Conservation (phyloP, 257 asterid species). For the Scutellaria minor region DNA sequence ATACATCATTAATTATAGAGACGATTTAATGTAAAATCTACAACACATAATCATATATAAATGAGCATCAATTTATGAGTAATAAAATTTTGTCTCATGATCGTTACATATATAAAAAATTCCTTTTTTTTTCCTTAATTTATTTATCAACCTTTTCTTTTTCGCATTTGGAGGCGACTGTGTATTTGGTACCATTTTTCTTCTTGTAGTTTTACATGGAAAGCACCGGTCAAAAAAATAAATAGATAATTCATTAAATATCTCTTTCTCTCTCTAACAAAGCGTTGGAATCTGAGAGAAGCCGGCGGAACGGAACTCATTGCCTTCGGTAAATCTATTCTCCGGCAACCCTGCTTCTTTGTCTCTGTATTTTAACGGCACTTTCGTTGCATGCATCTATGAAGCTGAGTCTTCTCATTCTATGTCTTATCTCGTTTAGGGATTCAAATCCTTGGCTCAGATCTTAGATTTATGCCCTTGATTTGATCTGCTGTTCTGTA, state of each 20-base stretch:
- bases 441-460: slow-evolving; percentile 33
- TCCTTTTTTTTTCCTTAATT: too few relatives aligned
- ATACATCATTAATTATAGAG: too few relatives aligned
- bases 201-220: slow-evolving; percentile 13
- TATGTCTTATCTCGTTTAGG: not conserved
- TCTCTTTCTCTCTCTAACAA: slow-evolving; percentile 21
- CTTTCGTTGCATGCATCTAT: slow-evolving; percentile 10
- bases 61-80: too few relatives aligned
- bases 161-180: too few relatives aligned
- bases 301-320: slow-evolving; percentile 33
- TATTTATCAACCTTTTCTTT: too few relatives aligned
- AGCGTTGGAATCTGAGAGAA: slow-evolving; percentile 41
- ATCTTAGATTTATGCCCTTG: slow-evolving; percentile 36
- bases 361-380: not conserved
- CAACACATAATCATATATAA: too few relatives aligned
- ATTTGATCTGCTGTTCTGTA: slow-evolving; percentile 33
- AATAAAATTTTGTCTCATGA: too few relatives aligned
- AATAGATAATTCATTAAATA: slow-evolving; percentile 7
- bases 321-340: slow-evolving; percentile 35
- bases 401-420: not conserved
- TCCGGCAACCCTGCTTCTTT: not conserved
- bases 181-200: not conserved
- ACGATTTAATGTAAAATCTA: too few relatives aligned
- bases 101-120: too few relatives aligned
- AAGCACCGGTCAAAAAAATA: not conserved